Base-by-base conservation (phyloP, 257 asterid species). In the Eustoma russellianum region DNA sequence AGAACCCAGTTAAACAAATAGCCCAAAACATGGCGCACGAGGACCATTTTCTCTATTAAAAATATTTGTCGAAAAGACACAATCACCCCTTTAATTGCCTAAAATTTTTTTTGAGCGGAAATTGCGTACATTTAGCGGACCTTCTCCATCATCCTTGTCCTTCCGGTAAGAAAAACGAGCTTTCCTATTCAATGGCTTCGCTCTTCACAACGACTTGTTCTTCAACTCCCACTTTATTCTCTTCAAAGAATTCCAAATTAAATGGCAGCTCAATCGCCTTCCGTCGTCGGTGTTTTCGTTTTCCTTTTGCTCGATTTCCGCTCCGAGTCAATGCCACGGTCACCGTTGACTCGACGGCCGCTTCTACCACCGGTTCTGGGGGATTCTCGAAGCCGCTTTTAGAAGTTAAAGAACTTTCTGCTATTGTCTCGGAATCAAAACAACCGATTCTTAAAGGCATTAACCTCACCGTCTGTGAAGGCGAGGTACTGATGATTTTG, bases 381-480 rank as follows among this genome's bases (percentile, higher is more conserved):
- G 83, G 68, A 58, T 65, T 62, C 5, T 69, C 76, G 44, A 72
- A 80, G 66, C 74, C 83, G 16, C 77, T 88, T 55, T 94, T 92
- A 45, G 87, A 88, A 64, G 99, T 92, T 60, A 85, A 77, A 47
- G 93, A 79, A 45, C 90, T 92, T 13, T 61, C 81, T 12, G 97
- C 99, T 43, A 85, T 81, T 41, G 68, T 92, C 65, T 50, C 76
- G 40, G 94, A 85, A 46, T 79, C 97, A 9, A 88, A 71, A 66
- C 79, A 81, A 75, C 64, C 61, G n/a, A 78, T 92, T 57, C 81
- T 92, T 17, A 92, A 92, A 69, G 99, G 97, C 45, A 87, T 92
- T 74, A 83, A 92, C 58, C 97, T 92, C 62, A 79, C 91, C 33
- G 74, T 92, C 51, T 72, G 57, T 60, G 87, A 83, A 65, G 97